phyloP scores from a whole-genome alignment of 2,329 filamentous ascomycete species.

The Drechslerella dactyloides region DNA sequence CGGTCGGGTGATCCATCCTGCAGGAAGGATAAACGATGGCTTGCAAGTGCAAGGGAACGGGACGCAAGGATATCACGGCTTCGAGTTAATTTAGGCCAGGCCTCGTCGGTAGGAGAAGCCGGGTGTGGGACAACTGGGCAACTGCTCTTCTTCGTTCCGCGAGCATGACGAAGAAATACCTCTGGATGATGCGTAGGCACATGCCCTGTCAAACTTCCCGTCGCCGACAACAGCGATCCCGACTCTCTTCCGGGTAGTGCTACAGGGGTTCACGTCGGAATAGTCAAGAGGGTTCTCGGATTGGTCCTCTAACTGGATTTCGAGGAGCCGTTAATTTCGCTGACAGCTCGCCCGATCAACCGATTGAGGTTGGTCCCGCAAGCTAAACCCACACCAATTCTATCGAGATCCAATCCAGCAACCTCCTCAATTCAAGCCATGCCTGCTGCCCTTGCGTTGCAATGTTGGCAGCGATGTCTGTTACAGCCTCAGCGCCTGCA shows the following conservation, averaged over 20 bases:
- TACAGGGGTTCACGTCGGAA: constrained; percentile 22
- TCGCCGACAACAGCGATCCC: constrained; percentile 30
- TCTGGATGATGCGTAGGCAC: constrained; percentile 27
- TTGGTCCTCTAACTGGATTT: constrained; percentile 14
- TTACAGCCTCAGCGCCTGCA: constrained; percentile 32
- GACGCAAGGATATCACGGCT: constrained; percentile 41
- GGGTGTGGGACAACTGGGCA: constrained; percentile 26
- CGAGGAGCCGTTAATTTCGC: constrained; percentile 11
- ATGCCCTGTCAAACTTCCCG: constrained; percentile 41
- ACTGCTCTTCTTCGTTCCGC: constrained; percentile 9
- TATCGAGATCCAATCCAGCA: constrained; percentile 21
- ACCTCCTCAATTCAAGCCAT: constrained; percentile 31
- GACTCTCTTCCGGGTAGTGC: constrained; percentile 1
- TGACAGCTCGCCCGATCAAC: constrained; percentile 23
- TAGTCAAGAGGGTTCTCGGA: not conserved
- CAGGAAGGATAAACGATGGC: constrained; percentile 38
- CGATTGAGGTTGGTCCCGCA: too few species aligned
- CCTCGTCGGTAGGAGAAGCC: constrained; percentile 48
- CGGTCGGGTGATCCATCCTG: constrained; percentile 40
- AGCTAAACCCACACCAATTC: too few species aligned
- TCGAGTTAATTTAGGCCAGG: constrained; percentile 49
- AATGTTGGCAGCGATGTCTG: constrained; percentile 19
- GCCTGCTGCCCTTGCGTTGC: constrained; percentile 5
- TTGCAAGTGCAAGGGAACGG: constrained; percentile 50
- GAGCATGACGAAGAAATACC: constrained; percentile 49